Evolutionary conservation across 148 eudicot species (phyloP), one percentile per base, ranked within the genome.

Genomic region (Gaultheria prostrata): DNA sequence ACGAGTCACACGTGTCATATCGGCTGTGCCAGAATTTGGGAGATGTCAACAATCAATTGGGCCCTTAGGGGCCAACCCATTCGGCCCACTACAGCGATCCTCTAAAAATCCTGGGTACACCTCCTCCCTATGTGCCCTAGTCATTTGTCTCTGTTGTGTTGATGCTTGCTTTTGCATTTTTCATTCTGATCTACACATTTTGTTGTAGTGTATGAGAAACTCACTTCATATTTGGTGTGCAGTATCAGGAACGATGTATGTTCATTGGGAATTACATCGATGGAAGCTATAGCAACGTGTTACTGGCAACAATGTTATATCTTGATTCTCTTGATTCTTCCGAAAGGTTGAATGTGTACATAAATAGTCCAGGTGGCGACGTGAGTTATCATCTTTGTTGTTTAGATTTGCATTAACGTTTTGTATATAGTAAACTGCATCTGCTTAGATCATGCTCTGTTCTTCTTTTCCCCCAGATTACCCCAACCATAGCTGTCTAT

Each of bases 201-300:
- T 14, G 65, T 59, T 59, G 26, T 20, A 20, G n/a, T 6, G 65
- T 59, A 3, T 59, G 8, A 59, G 65, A 75, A 71, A 61, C 77
- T 85, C 39, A n/a, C 35, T 79, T n/a, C 49, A 65, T 21, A 50
- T 13, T 79, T 50, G 8, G 56, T 53, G 20, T 87, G 88, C 91
- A 94, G 99, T 93, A 93, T 84, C 97, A 95, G 53, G 98, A 96
- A 67, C 93, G 97, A 76, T 88, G 93, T 80, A 91, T 96, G 84
- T 96, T 89, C 82, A 85, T 94, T 82, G 95, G 93, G 83, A 88
- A 91, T 87, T 85, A 91, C 82, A 92, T 96, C 85, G 92, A 92
- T 86, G 98, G 91, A 88, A 92, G 90, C 79, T 92, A 86, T 85
- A 93, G 97, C 91, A 93, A 94, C 84, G 92, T 89, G 81, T 85